Evolutionary conservation across 345 rosid species (phyloP).

Genomic region (Theobroma cacao): DNA sequence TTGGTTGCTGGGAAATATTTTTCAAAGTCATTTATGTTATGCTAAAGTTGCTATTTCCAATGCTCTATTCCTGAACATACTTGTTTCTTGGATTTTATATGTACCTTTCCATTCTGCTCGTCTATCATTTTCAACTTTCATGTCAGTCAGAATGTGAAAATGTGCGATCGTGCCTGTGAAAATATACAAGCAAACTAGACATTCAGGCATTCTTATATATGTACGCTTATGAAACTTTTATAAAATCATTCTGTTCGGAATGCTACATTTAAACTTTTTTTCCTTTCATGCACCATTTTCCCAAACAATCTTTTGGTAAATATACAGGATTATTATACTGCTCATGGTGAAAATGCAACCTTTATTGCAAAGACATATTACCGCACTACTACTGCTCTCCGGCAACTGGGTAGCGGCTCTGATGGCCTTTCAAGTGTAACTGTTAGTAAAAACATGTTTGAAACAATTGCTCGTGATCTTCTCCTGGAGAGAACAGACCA

Average conservation of each 20-base stretch:
- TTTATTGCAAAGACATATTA: conserved; percentile 91
- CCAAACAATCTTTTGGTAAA: background rate
- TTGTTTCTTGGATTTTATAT: background rate
- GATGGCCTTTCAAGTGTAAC: conserved; percentile 83
- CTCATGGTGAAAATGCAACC: conserved; percentile 88
- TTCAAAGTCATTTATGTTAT: background rate
- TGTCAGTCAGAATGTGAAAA: background rate
- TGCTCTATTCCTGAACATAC: background rate
- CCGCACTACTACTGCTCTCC: conserved; percentile 78
- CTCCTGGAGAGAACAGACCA: conserved; percentile 90
- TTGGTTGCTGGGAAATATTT: background rate
- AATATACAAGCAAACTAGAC: background rate
- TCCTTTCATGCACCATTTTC: background rate
- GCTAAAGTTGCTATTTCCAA: background rate
- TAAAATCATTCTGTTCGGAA: background rate
- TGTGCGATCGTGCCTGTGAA: background rate
- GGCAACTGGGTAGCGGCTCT: conserved; percentile 72
- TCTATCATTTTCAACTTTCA: background rate
- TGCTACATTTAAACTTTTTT: background rate
- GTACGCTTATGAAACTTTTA: background rate
- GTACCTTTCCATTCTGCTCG: background rate
- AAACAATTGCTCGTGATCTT: conserved; percentile 78
- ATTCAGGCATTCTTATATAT: background rate
- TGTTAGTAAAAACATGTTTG: conserved; percentile 84
- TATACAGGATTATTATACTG: conserved; percentile 86